Evolutionary conservation across 2,329 filamentous ascomycete species (phyloP).

Genomic region (Colletotrichum spinosum): DNA sequence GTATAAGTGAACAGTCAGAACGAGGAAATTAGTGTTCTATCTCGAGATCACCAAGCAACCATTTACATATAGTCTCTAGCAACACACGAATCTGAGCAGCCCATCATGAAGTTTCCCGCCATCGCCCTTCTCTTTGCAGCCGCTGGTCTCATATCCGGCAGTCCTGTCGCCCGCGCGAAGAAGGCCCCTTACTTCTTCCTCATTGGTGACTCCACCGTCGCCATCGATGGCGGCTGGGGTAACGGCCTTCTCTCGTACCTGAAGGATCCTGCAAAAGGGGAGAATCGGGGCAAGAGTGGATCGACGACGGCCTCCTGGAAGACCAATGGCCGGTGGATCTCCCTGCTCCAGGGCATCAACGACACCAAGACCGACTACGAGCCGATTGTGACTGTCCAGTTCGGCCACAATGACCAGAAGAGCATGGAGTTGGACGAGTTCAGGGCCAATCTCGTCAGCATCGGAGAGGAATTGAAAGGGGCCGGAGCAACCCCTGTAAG

Average conservation of each 20-base stretch:
- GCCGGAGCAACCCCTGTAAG: slow-evolving; percentile 58
- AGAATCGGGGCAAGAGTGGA: slow-evolving; percentile 68
- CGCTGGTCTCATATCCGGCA: not conserved
- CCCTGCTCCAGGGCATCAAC: slow-evolving; percentile 56
- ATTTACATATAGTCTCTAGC: too few species aligned
- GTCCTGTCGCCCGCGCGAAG: not conserved
- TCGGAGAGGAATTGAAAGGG: slow-evolving; percentile 55
- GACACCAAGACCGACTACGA: slow-evolving; percentile 50
- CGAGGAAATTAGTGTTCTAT: too few species aligned
- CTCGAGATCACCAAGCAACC: too few species aligned
- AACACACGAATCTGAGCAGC: not conserved
- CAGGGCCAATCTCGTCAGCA: slow-evolving; percentile 60
- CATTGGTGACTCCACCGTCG: slow-evolving; percentile 63
- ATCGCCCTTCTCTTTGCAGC: not conserved
- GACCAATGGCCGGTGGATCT: slow-evolving; percentile 62
- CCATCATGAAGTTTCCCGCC: not conserved
- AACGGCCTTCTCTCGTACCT: slow-evolving; percentile 67
- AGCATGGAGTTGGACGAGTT: slow-evolving; percentile 61
- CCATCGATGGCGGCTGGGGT: slow-evolving; percentile 65
- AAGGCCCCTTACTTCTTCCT: slow-evolving; percentile 58
- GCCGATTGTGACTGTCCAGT: slow-evolving; percentile 54
- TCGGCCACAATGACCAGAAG: slow-evolving; percentile 74
- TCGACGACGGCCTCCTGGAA: slow-evolving; percentile 68
- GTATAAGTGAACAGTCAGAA: too few species aligned
- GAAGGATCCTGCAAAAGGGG: slow-evolving; percentile 58